Evolutionary conservation across 2,329 filamentous ascomycete species (phyloP).

Genomic region (Arthrobotrys entomopaga): DNA sequence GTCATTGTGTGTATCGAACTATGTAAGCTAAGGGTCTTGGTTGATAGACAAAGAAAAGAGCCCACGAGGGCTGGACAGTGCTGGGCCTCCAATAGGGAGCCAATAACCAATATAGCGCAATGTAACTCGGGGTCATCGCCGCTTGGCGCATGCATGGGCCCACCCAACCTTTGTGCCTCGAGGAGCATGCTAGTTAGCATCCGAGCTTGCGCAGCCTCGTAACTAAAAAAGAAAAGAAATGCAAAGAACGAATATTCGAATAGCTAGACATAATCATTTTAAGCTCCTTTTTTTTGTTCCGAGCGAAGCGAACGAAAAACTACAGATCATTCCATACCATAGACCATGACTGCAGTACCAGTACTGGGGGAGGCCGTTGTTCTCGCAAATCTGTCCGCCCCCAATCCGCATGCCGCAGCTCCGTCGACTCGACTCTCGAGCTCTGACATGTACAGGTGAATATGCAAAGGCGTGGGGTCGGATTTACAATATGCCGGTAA

Average conservation of each 20-base stretch:
- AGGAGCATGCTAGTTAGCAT: not conserved
- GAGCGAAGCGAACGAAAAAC: constrained; percentile 12
- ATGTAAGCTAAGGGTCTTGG: not conserved
- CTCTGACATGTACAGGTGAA: no score
- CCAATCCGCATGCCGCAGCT: not conserved
- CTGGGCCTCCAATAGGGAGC: constrained; percentile 19
- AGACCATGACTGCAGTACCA: not conserved
- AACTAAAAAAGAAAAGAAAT: no score
- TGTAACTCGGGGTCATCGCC: constrained; percentile 1
- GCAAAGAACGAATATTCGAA: no score
- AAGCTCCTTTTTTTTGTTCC: not conserved
- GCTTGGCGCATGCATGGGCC: constrained; percentile 13
- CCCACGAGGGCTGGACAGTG: no score
- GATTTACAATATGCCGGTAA: constrained; percentile 24
- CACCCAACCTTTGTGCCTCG: constrained; percentile 6
- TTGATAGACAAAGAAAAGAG: no score
- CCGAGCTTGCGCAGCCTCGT: constrained; percentile 15
- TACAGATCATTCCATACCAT: constrained; percentile 5
- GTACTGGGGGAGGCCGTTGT: not conserved
- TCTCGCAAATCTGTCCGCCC: not conserved
- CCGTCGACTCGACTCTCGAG: not conserved
- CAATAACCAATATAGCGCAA: constrained; percentile 35
- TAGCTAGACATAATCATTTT: constrained; percentile 3
- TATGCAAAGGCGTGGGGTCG: constrained; percentile 1
- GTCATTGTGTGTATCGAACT: constrained; percentile 16